Conservation (phyloP, 208 protist genomes). For the Trypanosoma conorhini region DNA sequence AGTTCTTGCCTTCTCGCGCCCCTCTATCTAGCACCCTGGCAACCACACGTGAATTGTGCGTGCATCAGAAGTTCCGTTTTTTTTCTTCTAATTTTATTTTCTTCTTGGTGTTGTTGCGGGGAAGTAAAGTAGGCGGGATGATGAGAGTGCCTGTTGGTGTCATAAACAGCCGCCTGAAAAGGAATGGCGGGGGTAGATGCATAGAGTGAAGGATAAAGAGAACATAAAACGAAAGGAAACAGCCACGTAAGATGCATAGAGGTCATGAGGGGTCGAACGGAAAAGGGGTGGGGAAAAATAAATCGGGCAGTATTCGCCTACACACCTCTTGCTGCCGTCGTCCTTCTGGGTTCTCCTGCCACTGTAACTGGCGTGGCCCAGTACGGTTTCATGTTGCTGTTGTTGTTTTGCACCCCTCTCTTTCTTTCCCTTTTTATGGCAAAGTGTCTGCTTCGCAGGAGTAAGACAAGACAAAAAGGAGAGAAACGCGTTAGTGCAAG, state of each 20-base stretch:
- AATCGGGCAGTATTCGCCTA: background rate
- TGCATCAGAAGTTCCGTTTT: background rate
- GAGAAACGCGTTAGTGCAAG: background rate
- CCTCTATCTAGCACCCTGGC: background rate
- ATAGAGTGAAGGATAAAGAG: background rate
- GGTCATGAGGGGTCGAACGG: background rate
- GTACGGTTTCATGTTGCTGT: background rate
- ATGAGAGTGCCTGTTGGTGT: background rate
- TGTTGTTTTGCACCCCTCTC: background rate
- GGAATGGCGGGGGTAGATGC: background rate
- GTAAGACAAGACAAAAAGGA: background rate
- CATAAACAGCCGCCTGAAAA: background rate
- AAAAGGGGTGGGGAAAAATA: background rate
- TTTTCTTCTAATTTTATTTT: background rate
- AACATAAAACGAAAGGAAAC: background rate
- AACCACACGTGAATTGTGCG: background rate
- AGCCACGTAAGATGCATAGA: background rate
- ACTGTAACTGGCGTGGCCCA: background rate
- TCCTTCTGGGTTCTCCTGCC: background rate
- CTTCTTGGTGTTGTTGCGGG: background rate
- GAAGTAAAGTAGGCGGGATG: background rate
- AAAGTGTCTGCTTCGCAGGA: background rate
- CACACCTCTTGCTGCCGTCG: background rate
- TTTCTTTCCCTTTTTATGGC: constrained; percentile 1
- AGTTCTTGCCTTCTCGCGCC: background rate